A percentile compares a stretch with the other conserved stretches of the same genome.
Conservation (phyloP, 2,329 filamentous ascomycete species). For the Colletotrichum karsti region DNA sequence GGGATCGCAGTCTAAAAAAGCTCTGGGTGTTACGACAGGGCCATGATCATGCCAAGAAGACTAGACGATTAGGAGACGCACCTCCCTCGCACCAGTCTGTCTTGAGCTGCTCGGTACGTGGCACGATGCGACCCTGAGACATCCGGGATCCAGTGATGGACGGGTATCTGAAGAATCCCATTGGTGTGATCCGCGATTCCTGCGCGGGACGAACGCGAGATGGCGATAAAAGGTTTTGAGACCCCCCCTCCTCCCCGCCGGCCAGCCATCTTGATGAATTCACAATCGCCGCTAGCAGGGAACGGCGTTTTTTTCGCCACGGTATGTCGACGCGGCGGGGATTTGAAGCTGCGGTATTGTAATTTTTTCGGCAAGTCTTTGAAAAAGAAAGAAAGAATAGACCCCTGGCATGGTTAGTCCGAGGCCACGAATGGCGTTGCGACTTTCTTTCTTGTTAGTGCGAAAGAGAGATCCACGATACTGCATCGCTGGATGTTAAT, state of each 20-base stretch:
- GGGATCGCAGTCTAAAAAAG: not conserved
- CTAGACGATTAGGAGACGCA: slow-evolving; percentile 17
- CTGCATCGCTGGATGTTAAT: no score
- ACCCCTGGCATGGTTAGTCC: not conserved
- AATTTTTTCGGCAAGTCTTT: not conserved
- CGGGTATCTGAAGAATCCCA: not conserved
- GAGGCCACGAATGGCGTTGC: not conserved
- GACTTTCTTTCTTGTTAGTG: not conserved
- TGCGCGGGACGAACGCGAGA: not conserved
- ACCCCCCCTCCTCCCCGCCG: no score
- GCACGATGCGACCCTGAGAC: slow-evolving; percentile 21
- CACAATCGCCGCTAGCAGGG: slow-evolving; percentile 15
- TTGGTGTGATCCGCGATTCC: not conserved
- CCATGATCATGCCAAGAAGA: slow-evolving; percentile 3
- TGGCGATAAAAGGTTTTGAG: not conserved
- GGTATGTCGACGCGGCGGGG: not conserved
- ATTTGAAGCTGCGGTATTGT: not conserved
- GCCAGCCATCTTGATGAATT: not conserved
- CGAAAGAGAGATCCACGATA: no score
- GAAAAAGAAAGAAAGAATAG: slow-evolving; percentile 10
- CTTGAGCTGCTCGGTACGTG: slow-evolving; percentile 20
- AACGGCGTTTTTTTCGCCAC: not conserved
- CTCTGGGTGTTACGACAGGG: not conserved
- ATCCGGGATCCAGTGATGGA: not conserved
- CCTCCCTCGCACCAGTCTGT: slow-evolving; percentile 15